Evolutionary conservation across 2,329 filamentous ascomycete species (phyloP).

Genomic region (Colletotrichum australisinense): DNA sequence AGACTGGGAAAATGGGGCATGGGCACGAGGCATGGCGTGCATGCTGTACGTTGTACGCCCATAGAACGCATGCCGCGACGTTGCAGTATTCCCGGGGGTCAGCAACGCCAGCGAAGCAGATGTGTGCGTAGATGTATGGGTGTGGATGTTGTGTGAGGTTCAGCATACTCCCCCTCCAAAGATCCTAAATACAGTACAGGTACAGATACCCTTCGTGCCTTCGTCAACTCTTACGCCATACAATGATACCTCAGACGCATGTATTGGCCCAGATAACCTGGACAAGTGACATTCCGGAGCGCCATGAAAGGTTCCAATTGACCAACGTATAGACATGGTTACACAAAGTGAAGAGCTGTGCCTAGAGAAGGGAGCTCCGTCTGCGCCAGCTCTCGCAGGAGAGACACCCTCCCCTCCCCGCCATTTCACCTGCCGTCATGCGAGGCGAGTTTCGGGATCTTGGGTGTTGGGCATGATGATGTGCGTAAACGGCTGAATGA

Average conservation of each 20-base stretch:
- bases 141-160: background rate
- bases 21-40: background rate
- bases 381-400: background rate
- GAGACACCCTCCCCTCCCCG: background rate
- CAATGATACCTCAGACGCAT: background rate
- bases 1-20: background rate
- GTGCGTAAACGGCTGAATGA: conserved; percentile 5
- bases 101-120: background rate
- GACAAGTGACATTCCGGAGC: background rate
- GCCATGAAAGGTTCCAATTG: background rate
- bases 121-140: background rate
- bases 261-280: background rate
- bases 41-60: background rate
- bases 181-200: background rate
- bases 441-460: background rate
- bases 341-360: background rate
- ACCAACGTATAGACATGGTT: background rate
- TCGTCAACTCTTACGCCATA: background rate
- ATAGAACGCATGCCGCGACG: background rate
- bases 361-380: background rate
- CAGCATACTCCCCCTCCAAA: background rate
- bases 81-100: background rate
- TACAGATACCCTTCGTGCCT: background rate
- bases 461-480: background rate
- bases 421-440: background rate